Evolutionary conservation across 2,329 filamentous ascomycete species (phyloP), one percentile per base, ranked within the genome.

Genomic region (Epichloe festucae): DNA sequence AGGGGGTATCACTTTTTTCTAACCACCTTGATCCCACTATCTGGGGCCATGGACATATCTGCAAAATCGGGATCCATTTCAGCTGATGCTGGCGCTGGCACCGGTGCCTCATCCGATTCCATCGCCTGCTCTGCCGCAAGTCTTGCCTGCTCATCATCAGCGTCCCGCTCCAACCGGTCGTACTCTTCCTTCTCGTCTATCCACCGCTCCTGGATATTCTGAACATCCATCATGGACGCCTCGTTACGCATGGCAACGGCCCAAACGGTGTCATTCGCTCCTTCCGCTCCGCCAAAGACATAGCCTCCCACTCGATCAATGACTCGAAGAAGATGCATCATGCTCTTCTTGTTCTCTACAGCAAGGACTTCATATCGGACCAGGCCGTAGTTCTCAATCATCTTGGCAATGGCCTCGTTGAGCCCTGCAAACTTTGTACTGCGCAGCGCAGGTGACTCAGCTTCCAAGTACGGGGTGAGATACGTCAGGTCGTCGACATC

Each of bases 221-320:
- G 75, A 10, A 89, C 82, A 60, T 94, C 89, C 75, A 95, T 82
- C 68, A 82, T 72, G 35, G 80, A 81, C 38, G 82, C 79, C 53
- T 84, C 82, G 53, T 82, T 82, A 52, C 89, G 81, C 81, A 97
- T 95, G 3, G 93, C 89, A 44, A 97, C 83, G 62, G 94, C 88
- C 93, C 93, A 98, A n/a, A 98, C 81, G 6, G 85, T 90, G 65
- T 98, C 91, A 60, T 97, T 96, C 45, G 89, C 88, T 2, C 89
- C 91, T 65, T 96, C 89, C 0, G 89, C 86, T 5, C 85, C 79
- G 0, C 90, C 90, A 70, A 98, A 96, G 1, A 89, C 86, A 69
- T 97, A 97, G 0, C 93, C 93, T 10, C 88, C 85, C 0, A 93
- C 91, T 42, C 93, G 80, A 66, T 98, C 93, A 62, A 98, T 90